Evolutionary conservation across 192 early-diverging fungal genomes (phyloP), one percentile per base, ranked within the genome.

Genomic region (Rhizophagus clarus): DNA sequence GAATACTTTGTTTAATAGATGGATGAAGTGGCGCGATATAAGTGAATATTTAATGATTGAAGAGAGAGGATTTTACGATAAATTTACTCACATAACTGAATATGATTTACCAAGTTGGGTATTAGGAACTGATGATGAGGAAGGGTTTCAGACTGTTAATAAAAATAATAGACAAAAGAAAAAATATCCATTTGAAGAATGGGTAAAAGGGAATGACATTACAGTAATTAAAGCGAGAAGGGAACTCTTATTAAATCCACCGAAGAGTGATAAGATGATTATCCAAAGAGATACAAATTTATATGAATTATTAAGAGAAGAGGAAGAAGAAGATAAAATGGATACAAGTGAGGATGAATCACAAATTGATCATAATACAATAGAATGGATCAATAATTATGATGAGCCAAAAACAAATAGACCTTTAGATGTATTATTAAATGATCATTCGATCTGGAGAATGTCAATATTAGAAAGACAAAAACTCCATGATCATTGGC

Each of bases 401-500:
- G 0, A 56, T 4, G 17, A 22, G 4, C 49, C 49, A 4, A 5
- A 56, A 56, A 20, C 17, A 20, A 5, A 56, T 17, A 15, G 49
- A 2, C 2, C 14, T 12, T 56, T 56, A 10, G 5, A 4, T 56
- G 4, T 56, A 20, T 22, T 56, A 56, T 22, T 56, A 20, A 5
- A 56, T 4, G 83, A 80, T 49, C 4, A 15, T 22, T 70, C 84
- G 77, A 79, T 91, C 12, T 91, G 90, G 90, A 24, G 81, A 24
- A 86, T 90, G 87, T 86, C 87, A 0, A 72, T 32, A 51, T 5
- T 0, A 0, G 90, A 91, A 79, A 82, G 90, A 3, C n/a, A 37
- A 37, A 76, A 73, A 10, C 77, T 91, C 4, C 66, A 84, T 42
- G 73, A 73, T 2, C 51, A 78, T n/a, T 89, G 88, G 90, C 72